Evolutionary conservation across 1,284 basidiomycete genomes (phyloP).

Genomic region (Tilletia walkeri): DNA sequence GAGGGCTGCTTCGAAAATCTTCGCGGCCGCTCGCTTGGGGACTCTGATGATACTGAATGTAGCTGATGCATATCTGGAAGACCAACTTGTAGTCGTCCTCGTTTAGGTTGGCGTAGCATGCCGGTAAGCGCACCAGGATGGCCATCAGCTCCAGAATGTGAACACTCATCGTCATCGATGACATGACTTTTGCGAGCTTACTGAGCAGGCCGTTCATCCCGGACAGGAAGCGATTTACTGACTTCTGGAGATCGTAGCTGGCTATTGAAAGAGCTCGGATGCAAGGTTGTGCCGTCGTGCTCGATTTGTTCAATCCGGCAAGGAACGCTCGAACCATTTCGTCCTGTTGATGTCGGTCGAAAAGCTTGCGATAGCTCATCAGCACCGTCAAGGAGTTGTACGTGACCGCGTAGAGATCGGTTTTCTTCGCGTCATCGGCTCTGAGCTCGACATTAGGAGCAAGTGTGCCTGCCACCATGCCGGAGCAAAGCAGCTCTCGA

Average conservation of each 20-base stretch:
- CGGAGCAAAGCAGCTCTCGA: constrained; percentile 69
- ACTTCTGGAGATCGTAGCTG: constrained; percentile 81
- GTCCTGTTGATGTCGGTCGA: constrained; percentile 66
- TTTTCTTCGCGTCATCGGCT: constrained; percentile 54
- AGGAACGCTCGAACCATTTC: constrained; percentile 80
- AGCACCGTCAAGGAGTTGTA: constrained; percentile 86
- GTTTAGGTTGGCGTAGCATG: constrained; percentile 86
- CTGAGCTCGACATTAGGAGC: constrained; percentile 66
- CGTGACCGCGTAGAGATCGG: constrained; percentile 82
- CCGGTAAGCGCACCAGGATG: constrained; percentile 76
- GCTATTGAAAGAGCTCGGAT: constrained; percentile 84
- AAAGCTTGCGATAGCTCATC: constrained; percentile 80
- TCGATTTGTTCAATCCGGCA: constrained; percentile 70
- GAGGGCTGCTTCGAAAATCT: constrained; percentile 46
- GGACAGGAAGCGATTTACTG: constrained; percentile 73
- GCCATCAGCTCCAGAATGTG: constrained; percentile 92
- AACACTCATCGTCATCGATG: constrained; percentile 85
- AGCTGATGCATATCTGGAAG: constrained; percentile 90
- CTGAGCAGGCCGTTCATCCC: constrained; percentile 69
- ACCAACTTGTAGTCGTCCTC: constrained; percentile 89
- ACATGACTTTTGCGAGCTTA: constrained; percentile 90
- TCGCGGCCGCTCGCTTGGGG: constrained; percentile 43
- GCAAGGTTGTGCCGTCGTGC: constrained; percentile 83
- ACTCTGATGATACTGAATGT: constrained; percentile 70
- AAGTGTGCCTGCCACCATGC: constrained; percentile 65